Percentiles rank a stretch among this genome's conserved stretches.
Evolutionary conservation across 306 rosid species (phyloP).

Genomic region (Inga laurina): DNA sequence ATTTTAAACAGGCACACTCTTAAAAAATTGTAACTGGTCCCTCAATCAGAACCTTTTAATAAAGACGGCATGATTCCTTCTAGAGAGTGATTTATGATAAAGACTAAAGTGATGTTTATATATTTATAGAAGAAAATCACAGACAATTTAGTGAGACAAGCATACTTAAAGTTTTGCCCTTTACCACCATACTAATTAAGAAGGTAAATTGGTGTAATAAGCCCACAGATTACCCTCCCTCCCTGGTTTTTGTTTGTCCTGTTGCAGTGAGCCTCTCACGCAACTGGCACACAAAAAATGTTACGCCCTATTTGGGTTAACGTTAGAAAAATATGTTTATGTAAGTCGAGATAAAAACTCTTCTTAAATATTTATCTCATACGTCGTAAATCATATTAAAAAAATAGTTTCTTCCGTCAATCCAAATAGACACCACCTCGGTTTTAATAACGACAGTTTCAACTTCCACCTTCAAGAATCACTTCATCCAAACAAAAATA

Average conservation of each 20-base stretch:
- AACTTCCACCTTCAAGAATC: background rate
- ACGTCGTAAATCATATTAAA: no score
- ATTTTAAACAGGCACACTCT: no score
- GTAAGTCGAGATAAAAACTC: no score
- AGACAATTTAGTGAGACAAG: background rate
- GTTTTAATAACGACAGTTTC: background rate
- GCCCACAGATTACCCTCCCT: background rate
- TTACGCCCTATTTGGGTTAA: no score
- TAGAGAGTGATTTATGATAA: no score
- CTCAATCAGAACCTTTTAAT: no score
- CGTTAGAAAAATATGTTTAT: no score
- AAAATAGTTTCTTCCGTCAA: no score
- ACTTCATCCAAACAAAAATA: background rate
- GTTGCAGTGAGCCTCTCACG: background rate
- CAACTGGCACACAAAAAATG: background rate
- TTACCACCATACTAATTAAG: background rate
- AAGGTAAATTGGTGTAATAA: background rate
- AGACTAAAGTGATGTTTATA: no score
- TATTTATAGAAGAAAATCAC: background rate
- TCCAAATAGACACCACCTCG: background rate
- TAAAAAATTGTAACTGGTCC: no score
- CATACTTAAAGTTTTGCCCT: background rate
- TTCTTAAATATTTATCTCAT: no score
- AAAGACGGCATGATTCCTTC: no score
- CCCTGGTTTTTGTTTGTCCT: background rate